These are phyloP conservation scores for Monascus purpureus DNA, from an alignment of 495 filamentous ascomycete genomes.

Conservation along the genomic window DNA sequence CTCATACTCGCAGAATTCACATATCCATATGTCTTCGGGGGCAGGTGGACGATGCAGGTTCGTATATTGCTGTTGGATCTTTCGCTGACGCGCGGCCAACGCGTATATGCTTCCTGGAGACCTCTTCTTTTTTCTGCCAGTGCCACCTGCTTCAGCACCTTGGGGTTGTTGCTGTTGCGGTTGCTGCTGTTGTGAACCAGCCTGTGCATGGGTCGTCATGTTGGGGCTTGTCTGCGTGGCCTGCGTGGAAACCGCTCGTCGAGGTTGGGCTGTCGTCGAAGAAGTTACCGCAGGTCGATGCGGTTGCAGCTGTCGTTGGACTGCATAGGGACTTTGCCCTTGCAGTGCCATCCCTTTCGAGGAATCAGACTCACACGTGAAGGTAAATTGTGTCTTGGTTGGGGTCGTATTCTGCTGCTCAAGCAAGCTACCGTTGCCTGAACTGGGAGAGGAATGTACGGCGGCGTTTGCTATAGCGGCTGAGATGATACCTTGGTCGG, in stretches of 20 bases:
- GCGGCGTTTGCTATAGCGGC: conserved; percentile 82
- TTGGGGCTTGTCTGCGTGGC: conserved; percentile 48
- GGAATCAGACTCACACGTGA: conserved; percentile 71
- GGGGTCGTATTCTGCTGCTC: conserved; percentile 51
- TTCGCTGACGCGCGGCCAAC: conserved; percentile 50
- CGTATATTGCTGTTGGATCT: conserved; percentile 52
- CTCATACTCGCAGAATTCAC: conserved; percentile 85
- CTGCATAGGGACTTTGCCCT: conserved; percentile 19
- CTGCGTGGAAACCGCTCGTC: conserved; percentile 37
- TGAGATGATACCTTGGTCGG: conserved; percentile 69
- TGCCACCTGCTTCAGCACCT: conserved; percentile 17
- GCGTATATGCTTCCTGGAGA: conserved; percentile 45
- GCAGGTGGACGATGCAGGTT: conserved; percentile 66
- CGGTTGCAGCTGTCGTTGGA: conserved; percentile 16
- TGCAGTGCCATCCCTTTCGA: conserved; percentile 47
- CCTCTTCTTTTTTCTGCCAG: conserved; percentile 41
- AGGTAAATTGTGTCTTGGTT: conserved; percentile 77
- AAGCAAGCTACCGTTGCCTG: conserved; percentile 63
- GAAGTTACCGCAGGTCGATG: conserved; percentile 20
- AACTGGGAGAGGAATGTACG: conserved; percentile 47
- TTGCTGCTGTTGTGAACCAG: conserved; percentile 7
- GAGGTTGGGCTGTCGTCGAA: conserved; percentile 13
- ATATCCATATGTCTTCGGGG: conserved; percentile 78
- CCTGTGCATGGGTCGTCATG: conserved; percentile 15
- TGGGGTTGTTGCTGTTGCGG: conserved; percentile 21